These are phyloP conservation scores for Carallia pectinifolia DNA, from an alignment of 345 rosid genomes.

Conservation along the genomic window DNA sequence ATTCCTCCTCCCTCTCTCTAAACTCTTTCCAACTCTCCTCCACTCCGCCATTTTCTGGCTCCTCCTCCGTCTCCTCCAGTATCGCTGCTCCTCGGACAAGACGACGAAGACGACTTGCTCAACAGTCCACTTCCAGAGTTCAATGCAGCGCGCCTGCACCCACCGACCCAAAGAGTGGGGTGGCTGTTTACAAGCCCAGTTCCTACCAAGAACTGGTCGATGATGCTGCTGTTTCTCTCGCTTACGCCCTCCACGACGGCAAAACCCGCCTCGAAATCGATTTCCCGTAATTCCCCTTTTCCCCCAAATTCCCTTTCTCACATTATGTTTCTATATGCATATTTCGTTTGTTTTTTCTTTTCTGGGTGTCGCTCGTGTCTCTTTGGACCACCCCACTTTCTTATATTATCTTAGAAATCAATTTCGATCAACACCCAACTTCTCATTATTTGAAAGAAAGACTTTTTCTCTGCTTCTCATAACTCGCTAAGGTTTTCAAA, in stretches of 20 bases:
- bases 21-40: not conserved
- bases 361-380: not conserved
- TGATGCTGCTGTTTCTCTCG: slow-evolving; percentile 79
- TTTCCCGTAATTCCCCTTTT: slow-evolving; percentile 56
- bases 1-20: slow-evolving; percentile 10
- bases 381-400: not conserved
- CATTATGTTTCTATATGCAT: not conserved
- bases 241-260: slow-evolving; percentile 70
- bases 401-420: not conserved
- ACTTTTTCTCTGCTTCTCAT: too few species aligned
- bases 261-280: slow-evolving; percentile 81
- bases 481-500: too few species aligned
- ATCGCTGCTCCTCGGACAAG: slow-evolving; percentile 8
- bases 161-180: slow-evolving; percentile 53
- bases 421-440: not conserved
- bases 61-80: slow-evolving; percentile 1
- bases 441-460: not conserved
- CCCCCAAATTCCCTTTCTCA: not conserved
- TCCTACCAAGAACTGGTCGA: slow-evolving; percentile 74
- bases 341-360: not conserved
- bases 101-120: slow-evolving; percentile 37
- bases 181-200: slow-evolving; percentile 81
- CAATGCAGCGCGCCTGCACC: slow-evolving; percentile 24
- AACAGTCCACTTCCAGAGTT: slow-evolving; percentile 14
- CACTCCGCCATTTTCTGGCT: slow-evolving; percentile 2